These are phyloP conservation scores for Cystobasidium onofrii DNA, from an alignment of 768 basidiomycete genomes.

Conservation along the genomic window DNA sequence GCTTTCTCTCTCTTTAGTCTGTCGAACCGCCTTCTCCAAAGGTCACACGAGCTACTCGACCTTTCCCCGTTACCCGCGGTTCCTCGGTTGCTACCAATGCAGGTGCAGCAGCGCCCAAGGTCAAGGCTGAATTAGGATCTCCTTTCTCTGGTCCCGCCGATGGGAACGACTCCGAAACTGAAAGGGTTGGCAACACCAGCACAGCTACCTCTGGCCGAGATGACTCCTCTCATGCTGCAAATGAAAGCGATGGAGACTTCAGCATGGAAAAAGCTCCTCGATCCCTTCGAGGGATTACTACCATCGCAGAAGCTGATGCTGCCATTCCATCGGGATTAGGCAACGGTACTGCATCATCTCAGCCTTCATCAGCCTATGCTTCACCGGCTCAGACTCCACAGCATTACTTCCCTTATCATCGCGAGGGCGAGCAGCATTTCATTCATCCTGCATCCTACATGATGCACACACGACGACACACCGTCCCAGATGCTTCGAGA, in stretches of 20 bases:
- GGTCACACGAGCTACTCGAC: not conserved
- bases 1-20: not conserved
- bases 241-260: constrained; percentile 13
- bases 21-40: not conserved
- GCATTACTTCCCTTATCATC: not conserved
- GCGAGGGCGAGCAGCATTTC: not conserved
- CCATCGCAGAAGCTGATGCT: not conserved
- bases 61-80: not conserved
- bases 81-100: not conserved
- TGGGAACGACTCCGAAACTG: not conserved
- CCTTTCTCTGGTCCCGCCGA: not conserved
- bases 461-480: constrained; percentile 17
- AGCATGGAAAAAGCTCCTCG: constrained; percentile 21
- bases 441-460: not conserved
- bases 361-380: not conserved
- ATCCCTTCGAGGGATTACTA: constrained; percentile 16
- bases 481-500: not conserved
- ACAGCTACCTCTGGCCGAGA: not conserved
- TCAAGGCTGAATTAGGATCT: not conserved
- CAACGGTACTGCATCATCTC: not conserved
- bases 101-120: not conserved
- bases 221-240: not conserved
- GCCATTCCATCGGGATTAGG: not conserved
- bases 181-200: not conserved
- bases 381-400: not conserved